Base-by-base conservation (phyloP, 768 basidiomycete genomes). In the Xanthoconium purpureum region DNA sequence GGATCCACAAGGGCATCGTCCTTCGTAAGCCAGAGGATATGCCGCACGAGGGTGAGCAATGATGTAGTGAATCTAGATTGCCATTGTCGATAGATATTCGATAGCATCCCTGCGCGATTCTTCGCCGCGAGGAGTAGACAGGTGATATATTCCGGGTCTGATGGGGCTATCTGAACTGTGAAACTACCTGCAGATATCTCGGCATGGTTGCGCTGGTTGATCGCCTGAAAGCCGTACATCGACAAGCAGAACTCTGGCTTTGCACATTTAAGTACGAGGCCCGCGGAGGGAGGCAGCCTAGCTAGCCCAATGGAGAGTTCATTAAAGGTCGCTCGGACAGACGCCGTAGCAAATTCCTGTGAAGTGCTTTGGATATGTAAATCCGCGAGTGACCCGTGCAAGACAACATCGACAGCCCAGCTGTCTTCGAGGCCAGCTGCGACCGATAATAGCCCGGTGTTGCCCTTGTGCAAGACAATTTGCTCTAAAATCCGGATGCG, bases 1-100 rank as follows among this genome's bases (percentile, higher is more conserved):
- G 90, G 88, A 66, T 94, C 89, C 8, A 89, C 76, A 30, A 83
- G 71, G 4, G 81, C 66, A 24, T 77, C 72, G 32, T 80, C 72
- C 30, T 74, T 72, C n/a, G 85, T 84, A 50, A 73, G 73, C 55
- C 72, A 66, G 49, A 90, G 74, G 47, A 88, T 77, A 42, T 74
- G 71, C 47, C 74, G 72, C 20, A 87, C 71, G 18, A 80, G 68
- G n/a, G 65, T 62, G 50, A 70, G 73, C 43, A 74, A 73, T n/a
- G 68, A 67, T 7, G 65, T 59, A 5, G 70, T 68, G 14, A 59
- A 69, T 49, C 72, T 63, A 11, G 63, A 56, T 18, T 63, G 62
- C 67, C 74, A 74, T 24, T 66, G 67, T 50, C 67, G 66, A 54
- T 66, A 47, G 13, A 72, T 52, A 35, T 38, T 50, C 5, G 47